A percentile compares a stretch with the other conserved stretches of the same genome.
Evolutionary conservation across 768 basidiomycete species (phyloP).

Genomic region (Lentinula lateritia): DNA sequence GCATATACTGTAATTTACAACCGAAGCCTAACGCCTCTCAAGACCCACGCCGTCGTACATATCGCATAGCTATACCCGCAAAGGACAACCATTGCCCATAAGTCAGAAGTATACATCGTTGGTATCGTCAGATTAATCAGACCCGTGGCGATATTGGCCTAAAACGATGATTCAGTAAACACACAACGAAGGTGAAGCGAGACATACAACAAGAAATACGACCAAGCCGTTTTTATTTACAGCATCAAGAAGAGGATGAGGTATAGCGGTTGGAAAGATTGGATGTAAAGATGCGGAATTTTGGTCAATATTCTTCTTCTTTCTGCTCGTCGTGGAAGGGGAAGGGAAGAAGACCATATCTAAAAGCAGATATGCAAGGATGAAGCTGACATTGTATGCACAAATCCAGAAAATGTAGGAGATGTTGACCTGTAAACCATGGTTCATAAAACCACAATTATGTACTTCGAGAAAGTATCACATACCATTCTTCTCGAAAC

Average conservation of each 20-base stretch:
- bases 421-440: slow-evolving; percentile 67
- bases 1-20: background rate
- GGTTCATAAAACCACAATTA: background rate
- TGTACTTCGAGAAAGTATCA: background rate
- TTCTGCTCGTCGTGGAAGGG: slow-evolving; percentile 29
- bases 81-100: slow-evolving; percentile 57
- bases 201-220: slow-evolving; percentile 76
- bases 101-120: slow-evolving; percentile 73
- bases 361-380: slow-evolving; percentile 74
- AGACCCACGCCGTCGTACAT: slow-evolving; percentile 59
- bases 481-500: slow-evolving; percentile 43
- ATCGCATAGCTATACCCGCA: slow-evolving; percentile 52
- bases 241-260: slow-evolving; percentile 64
- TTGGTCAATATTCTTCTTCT: slow-evolving; percentile 18
- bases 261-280: slow-evolving; percentile 9
- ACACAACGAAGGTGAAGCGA: background rate
- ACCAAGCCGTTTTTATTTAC: slow-evolving; percentile 77
- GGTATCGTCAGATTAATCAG: slow-evolving; percentile 70
- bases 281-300: slow-evolving; percentile 9
- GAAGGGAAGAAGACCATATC: slow-evolving; percentile 66
- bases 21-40: slow-evolving; percentile 17
- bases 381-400: slow-evolving; percentile 83
- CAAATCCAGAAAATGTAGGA: slow-evolving; percentile 87
- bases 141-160: slow-evolving; percentile 90
- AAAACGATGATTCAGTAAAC: background rate